Evolutionary conservation across 257 asterid species (phyloP), one percentile per base, ranked within the genome.

Genomic region (Nicotiana obtusifolia): DNA sequence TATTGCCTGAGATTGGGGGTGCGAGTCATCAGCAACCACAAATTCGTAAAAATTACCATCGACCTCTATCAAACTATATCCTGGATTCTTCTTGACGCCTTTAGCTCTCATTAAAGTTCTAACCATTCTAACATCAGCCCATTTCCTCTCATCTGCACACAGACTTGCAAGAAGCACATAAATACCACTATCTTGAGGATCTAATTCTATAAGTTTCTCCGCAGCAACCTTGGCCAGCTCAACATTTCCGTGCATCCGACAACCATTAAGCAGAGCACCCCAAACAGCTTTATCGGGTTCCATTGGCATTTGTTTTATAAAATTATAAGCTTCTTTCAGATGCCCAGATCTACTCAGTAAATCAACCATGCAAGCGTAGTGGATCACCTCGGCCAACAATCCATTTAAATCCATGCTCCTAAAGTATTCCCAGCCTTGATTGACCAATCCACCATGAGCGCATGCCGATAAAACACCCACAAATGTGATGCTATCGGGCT

Each of bases 261-360:
- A 92, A 60, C 97, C 97, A 69, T 90, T 89, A 20, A 94, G 89
- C 80, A 94, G 88, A 14, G 95, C 94, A 4, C 98, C 98, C 97
- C 93, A 94, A 71, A 88, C 88, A 65, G 93, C 97, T 84, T 87
- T 90, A 84, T 92, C 97, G 0, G 98, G 91, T 83, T 90, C 89
- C 94, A 89, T 84, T 17, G 92, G 90, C 97, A 91, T 92, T 24
- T 87, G 80, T 76, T 22, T 83, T 80, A 90, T 89, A 85, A 92
- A 78, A 78, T 81, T 84, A 83, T 80, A 84, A 4, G 97, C 97
- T 86, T 92, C 94, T 77, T 85, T 80, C 62, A 92, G 56, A 22
- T 44, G 88, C 82, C 98, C 97, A 53, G 88, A 89, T 86, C 97
- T 87, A 61, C 97, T 87, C 6, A 94, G 90, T 71, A 94, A 91